These are phyloP conservation scores for Orbilia quercus DNA, from an alignment of 2,329 filamentous ascomycete species.

Conservation along the genomic window DNA sequence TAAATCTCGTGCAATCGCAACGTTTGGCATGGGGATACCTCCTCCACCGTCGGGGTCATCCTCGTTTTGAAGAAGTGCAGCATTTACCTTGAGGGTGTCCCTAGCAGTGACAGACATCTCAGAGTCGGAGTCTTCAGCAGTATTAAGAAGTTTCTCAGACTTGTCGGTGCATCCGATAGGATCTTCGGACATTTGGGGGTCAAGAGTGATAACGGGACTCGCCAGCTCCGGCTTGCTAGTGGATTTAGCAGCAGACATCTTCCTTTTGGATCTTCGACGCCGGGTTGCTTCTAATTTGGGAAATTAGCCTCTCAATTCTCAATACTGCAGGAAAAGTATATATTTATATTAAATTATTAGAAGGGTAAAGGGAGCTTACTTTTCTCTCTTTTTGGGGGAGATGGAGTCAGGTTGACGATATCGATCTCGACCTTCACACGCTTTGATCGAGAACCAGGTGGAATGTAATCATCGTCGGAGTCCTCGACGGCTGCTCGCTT, in stretches of 20 bases:
- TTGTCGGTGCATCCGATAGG: too few relatives aligned
- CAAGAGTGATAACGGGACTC: too few relatives aligned
- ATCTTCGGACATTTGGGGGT: too few relatives aligned
- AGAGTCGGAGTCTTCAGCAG: too few relatives aligned
- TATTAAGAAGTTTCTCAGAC: too few relatives aligned
- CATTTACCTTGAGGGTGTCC: too few relatives aligned
- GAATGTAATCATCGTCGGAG: neutral
- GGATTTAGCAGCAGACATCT: too few relatives aligned
- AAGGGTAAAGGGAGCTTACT: constrained; percentile 6
- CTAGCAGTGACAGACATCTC: too few relatives aligned
- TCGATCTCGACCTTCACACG: neutral
- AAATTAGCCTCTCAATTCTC: too few relatives aligned
- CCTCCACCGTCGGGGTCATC: neutral
- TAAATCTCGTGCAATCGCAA: neutral
- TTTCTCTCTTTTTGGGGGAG: constrained; percentile 4
- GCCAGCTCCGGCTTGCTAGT: too few relatives aligned
- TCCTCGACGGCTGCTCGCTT: constrained; percentile 18
- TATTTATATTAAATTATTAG: neutral
- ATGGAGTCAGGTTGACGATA: neutral
- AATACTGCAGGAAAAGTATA: neutral
- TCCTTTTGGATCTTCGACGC: too few relatives aligned
- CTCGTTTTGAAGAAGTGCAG: neutral
- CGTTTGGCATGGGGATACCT: constrained; percentile 7
- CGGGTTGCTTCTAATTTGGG: too few relatives aligned
- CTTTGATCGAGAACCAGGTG: neutral